Evolutionary conservation across 805 yeast genomes (phyloP), one percentile per base, ranked within the genome.

Genomic region (Priceomyces castillae): DNA sequence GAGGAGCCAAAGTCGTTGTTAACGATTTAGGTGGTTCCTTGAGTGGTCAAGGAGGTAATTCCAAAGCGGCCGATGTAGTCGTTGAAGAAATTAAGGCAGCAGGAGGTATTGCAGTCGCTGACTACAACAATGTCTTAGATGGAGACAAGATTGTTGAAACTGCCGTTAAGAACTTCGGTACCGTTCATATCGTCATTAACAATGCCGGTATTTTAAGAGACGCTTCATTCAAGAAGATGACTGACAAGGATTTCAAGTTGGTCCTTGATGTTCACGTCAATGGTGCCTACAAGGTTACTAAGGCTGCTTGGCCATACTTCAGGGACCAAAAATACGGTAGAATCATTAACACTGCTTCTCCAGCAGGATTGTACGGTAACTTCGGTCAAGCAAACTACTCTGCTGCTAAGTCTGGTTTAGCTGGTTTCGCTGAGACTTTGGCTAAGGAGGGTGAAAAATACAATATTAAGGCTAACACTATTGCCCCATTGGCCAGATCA

Each of bases 331-430:
- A 80, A 48, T 92, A 74, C 59, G 99, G 99, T 51, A 78, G 98
- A 56, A 77, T 92, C 54, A 68, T 92, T 56, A 90, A 89, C 76
- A 90, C 97, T n/a, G 82, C 96, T 20, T 90, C 97, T 3, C 97
- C 98, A 3, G 98, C 98, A 28, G 99, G 99, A 17, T 75, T 92
- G 51, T 92, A 85, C 63, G 99, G 99, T 49, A 90, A 90, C 69
- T 92, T 90, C 68, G 99, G 99, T 39, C 99, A 92, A 70, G 81
- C 96, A 33, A 92, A 92, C 70, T 92, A 92, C 69, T 82, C 97
- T 1, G 90, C 96, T 22, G 97, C 97, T 17, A 92, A 92, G 66
- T 71, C 86, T 49, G 98, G 87, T 14, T 71, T 90, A 41, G 86
- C 92, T 44, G 98, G 97, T 9, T 80, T 92, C 55, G 85, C 95